Evolutionary conservation across 2,329 filamentous ascomycete species (phyloP), one percentile per base, ranked within the genome.

Genomic region (Diaporthe ampelina): DNA sequence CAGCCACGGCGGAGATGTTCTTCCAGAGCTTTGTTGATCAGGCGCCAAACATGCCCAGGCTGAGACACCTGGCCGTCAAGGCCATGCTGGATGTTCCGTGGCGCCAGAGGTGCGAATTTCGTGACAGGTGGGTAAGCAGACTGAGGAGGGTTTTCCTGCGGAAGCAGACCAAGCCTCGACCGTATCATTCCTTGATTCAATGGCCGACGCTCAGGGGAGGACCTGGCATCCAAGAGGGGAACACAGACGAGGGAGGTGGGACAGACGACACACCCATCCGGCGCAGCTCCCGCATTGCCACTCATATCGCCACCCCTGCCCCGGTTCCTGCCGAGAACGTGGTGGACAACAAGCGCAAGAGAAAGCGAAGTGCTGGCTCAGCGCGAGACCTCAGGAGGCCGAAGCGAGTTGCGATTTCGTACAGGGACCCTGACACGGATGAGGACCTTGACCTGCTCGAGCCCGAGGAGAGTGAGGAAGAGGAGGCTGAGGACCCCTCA

Each of bases 41-140:
- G 67, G 94, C 95, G 0, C 85, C 88, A 1, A 83, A 88, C 3
- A 82, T 98, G 29, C 90, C 88, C 0, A 85, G 91, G 74, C 88
- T 98, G 32, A 92, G 95, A 11, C 87, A 88, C 57, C 85, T 98
- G 15, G 88, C 90, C 1, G 89, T 98, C 77, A 94, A 93, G 79
- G 92, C 93, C 1, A 96, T 95, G 82, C 86, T 98, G 63, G 91
- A 95, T 79, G 89, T 91, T 59, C 92, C 93, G 15, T 98, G 95
- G 94, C 92, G 95, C 76, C 91, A 95, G 80, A 91, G 96, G 56
- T 94, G 94, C 24, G 88, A 89, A n/a, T 92, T 98, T 79, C 90
- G 95, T 52, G 91, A 93, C 77, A 90, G 91, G 77, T 97, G 95
- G 94, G 91, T 91, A 67, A 86, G 89, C n/a, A 91, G 88, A 76